These are phyloP conservation scores for Ananas comosus DNA, from an alignment of 176 grass and related monocot genomes.

Conservation along the genomic window DNA sequence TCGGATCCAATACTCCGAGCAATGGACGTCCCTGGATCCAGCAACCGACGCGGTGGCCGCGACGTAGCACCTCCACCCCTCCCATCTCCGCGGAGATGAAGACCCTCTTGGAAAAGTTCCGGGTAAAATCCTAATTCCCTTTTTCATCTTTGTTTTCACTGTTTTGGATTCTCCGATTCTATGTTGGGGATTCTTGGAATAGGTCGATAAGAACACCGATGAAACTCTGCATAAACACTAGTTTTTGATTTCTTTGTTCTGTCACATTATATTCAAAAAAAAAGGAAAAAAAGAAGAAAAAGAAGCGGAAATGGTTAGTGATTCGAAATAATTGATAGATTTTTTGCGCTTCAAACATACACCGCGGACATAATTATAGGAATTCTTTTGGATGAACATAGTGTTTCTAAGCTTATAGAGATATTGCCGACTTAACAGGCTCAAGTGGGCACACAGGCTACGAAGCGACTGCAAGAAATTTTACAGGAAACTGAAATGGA, in stretches of 20 bases:
- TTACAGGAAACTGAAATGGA: background rate
- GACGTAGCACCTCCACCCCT: too few relatives aligned
- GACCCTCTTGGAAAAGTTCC: too few relatives aligned
- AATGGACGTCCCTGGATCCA: too few relatives aligned
- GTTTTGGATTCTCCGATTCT: background rate
- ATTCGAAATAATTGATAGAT: too few relatives aligned
- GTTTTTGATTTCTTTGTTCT: background rate
- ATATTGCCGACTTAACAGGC: background rate
- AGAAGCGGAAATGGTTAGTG: too few relatives aligned
- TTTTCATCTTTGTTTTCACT: too few relatives aligned
- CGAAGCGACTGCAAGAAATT: background rate
- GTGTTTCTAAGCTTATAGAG: background rate
- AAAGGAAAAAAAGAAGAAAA: background rate
- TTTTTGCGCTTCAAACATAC: too few relatives aligned
- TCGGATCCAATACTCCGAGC: too few relatives aligned
- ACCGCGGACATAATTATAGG: too few relatives aligned
- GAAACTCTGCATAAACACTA: background rate
- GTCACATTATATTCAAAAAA: background rate
- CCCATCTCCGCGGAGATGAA: too few relatives aligned
- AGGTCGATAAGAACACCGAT: background rate
- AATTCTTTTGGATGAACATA: background rate
- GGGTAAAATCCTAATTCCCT: too few relatives aligned
- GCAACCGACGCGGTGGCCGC: too few relatives aligned
- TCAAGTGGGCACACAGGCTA: background rate
- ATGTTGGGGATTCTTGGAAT: background rate